Percentiles rank a stretch among this genome's conserved stretches.
Evolutionary conservation across 306 rosid species (phyloP).

Genomic region (Trifolium repens): DNA sequence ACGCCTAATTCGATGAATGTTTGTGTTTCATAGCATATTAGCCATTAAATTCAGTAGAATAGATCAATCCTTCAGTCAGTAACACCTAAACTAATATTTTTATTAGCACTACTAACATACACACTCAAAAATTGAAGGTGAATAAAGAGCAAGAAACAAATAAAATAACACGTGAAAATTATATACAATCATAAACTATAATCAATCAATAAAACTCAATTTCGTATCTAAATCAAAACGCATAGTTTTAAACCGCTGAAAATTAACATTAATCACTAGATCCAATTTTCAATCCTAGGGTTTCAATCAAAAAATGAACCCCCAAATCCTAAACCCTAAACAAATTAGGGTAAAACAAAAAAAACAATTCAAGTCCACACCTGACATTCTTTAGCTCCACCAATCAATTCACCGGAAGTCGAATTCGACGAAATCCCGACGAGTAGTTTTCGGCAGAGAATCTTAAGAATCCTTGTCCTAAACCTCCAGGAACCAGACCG

Average conservation of each 20-base stretch:
- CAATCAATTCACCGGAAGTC: slow-evolving; percentile 54
- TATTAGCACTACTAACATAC: slow-evolving; percentile 7
- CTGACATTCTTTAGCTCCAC: slow-evolving; percentile 59
- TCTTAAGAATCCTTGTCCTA: slow-evolving; percentile 60
- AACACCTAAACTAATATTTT: background rate
- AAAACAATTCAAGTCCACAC: slow-evolving; percentile 56
- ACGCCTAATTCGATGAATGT: too few relatives aligned
- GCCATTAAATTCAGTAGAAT: background rate
- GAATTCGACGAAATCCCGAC: slow-evolving; percentile 50
- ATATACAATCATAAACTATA: slow-evolving; percentile 39
- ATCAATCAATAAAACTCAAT: slow-evolving; percentile 25
- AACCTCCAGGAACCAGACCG: slow-evolving; percentile 76
- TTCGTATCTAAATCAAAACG: slow-evolving; percentile 13
- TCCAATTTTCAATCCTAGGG: slow-evolving; percentile 37
- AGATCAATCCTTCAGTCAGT: background rate
- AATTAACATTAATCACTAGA: background rate
- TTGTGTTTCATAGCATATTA: background rate
- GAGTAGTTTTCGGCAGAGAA: slow-evolving; percentile 55
- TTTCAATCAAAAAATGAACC: slow-evolving; percentile 8
- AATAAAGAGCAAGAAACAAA: background rate
- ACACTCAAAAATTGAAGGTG: slow-evolving; percentile 5
- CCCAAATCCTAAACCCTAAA: background rate
- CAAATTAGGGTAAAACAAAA: slow-evolving; percentile 21
- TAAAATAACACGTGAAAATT: slow-evolving; percentile 17
- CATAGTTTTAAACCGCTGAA: slow-evolving; percentile 20